These are phyloP conservation scores for Penicillium palitans DNA, from an alignment of 2,329 filamentous ascomycete species.

Conservation along the genomic window DNA sequence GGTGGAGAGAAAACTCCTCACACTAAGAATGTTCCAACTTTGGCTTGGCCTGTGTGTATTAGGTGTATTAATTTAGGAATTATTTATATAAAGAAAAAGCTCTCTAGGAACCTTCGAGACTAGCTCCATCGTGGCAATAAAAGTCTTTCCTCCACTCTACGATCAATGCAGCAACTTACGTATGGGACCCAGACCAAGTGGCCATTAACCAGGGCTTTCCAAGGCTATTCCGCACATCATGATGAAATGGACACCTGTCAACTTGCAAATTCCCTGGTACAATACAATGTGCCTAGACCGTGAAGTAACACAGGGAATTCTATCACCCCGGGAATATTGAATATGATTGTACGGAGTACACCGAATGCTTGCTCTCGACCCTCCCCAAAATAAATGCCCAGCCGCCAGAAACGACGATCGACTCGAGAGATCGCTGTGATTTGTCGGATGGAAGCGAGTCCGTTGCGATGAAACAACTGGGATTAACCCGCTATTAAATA, in stretches of 20 bases:
- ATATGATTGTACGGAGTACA: neutral
- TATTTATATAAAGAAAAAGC: neutral
- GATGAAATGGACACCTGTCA: neutral
- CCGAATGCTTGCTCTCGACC: neutral
- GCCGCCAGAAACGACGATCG: constrained; percentile 18
- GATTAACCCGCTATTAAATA: neutral
- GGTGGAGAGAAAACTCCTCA: constrained; percentile 1
- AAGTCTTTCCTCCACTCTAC: neutral
- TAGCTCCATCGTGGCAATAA: neutral
- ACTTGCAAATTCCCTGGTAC: neutral
- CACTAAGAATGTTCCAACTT: neutral
- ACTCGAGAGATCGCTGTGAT: neutral
- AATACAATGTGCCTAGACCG: neutral
- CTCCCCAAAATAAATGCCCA: neutral
- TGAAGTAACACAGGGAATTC: neutral
- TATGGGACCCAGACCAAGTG: neutral
- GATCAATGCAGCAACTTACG: neutral
- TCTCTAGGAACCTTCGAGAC: neutral
- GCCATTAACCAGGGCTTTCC: neutral
- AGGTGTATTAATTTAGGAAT: neutral
- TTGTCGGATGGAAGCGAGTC: neutral
- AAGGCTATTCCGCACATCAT: too few relatives aligned
- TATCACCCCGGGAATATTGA: neutral
- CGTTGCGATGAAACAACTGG: neutral
- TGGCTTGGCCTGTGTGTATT: neutral